phyloP scores from a whole-genome alignment of 148 eudicot genomes.

The Simmondsia chinensis region DNA sequence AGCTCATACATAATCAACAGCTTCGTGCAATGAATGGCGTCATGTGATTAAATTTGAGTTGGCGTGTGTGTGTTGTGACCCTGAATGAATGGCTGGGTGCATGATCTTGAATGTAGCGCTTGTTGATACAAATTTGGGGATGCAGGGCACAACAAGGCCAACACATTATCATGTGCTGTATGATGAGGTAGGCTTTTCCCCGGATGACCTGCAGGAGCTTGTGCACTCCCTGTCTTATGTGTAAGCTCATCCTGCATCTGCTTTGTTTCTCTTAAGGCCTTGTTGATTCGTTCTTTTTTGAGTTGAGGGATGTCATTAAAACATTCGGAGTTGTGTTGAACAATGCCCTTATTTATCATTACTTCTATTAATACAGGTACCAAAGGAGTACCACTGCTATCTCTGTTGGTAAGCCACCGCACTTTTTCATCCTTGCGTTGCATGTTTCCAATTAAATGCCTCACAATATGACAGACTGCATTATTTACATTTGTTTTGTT shows the following conservation, averaged over 20 bases:
- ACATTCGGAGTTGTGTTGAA: no score
- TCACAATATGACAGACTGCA: not conserved
- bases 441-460: not conserved
- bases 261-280: not conserved
- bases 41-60: no score
- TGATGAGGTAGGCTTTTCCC: slow-evolving; percentile 74
- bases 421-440: not conserved
- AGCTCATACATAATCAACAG: no score
- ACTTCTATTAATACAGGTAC: slow-evolving; percentile 34
- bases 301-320: not conserved
- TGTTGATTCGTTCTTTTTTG: not conserved
- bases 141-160: slow-evolving; percentile 87
- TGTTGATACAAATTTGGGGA: not conserved
- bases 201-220: slow-evolving; percentile 90
- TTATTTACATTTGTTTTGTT: not conserved
- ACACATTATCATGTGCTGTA: slow-evolving; percentile 84
- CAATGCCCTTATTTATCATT: not conserved
- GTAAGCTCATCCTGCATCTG: slow-evolving; percentile 30
- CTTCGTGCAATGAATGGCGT: no score
- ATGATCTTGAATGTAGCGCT: no score
- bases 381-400: slow-evolving; percentile 93
- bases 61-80: not conserved
- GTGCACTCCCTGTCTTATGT: slow-evolving; percentile 81
- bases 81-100: not conserved
- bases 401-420: slow-evolving; percentile 55